Percentiles rank a stretch among this genome's conserved stretches.
Conservation (phyloP, 2,329 filamentous ascomycete species). For the Leptographium wingfieldii region DNA sequence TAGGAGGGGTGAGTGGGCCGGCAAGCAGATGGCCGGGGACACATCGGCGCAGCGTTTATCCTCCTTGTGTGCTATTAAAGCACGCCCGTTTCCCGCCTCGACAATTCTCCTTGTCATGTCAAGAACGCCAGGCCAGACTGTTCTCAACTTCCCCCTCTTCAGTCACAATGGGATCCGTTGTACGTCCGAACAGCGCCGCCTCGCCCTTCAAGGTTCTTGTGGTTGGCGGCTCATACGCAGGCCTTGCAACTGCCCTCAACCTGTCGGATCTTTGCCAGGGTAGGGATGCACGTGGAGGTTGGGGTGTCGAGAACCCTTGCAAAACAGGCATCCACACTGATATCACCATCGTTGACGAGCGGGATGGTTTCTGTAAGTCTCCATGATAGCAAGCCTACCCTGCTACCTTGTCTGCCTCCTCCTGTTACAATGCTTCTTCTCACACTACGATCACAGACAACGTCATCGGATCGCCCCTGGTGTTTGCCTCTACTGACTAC, state of each 20-base stretch:
- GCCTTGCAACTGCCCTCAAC: conserved; percentile 53
- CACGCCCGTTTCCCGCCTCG: neutral
- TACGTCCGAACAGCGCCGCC: conserved; percentile 4
- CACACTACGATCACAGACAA: conserved; percentile 39
- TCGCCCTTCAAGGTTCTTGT: conserved; percentile 46
- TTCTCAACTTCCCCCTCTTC: neutral
- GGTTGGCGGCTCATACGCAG: conserved; percentile 61
- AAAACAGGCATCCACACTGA: conserved; percentile 38
- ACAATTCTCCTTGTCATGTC: neutral
- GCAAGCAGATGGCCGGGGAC: neutral
- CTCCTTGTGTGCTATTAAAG: neutral
- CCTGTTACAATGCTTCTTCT: neutral
- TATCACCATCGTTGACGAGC: conserved; percentile 63
- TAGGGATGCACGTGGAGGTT: conserved; percentile 31
- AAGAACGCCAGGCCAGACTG: neutral
- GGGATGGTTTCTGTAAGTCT: conserved; percentile 67
- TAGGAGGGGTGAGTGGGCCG: neutral
- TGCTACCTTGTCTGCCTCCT: neutral
- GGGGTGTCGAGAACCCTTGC: conserved; percentile 9
- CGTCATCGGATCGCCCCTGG: conserved; percentile 62
- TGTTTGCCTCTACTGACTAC: conserved; percentile 50
- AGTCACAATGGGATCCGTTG: conserved; percentile 5
- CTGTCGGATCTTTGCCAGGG: conserved; percentile 53
- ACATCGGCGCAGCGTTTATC: neutral
- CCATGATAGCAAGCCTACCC: neutral